Evolutionary conservation across 2,329 filamentous ascomycete genomes (phyloP).

Genomic region (Fusarium cicatricum): DNA sequence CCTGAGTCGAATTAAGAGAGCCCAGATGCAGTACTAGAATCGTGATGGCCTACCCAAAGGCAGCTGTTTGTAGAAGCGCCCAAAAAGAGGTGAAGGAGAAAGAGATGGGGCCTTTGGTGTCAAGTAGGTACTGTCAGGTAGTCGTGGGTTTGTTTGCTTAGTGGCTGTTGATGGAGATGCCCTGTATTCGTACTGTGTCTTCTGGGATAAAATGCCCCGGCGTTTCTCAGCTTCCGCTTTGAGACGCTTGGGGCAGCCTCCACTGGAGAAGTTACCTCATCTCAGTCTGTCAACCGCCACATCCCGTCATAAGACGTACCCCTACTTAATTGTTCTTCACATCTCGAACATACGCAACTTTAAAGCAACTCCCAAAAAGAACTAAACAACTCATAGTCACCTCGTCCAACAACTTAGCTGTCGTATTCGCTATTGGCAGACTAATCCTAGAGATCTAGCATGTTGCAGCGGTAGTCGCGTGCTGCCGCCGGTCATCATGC

Average conservation of each 20-base stretch:
- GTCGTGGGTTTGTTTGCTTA: constrained; percentile 14
- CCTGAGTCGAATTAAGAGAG: neutral
- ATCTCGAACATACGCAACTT: constrained; percentile 4
- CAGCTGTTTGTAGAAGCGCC: neutral
- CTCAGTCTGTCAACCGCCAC: constrained; percentile 13
- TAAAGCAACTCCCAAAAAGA: neutral
- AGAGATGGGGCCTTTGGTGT: neutral
- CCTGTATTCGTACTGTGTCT: constrained; percentile 36
- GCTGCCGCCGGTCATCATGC: constrained; percentile 51
- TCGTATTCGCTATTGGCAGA: constrained; percentile 16
- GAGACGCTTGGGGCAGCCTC: neutral
- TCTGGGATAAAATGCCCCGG: constrained; percentile 8
- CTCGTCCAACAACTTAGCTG: neutral
- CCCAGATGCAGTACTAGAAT: neutral
- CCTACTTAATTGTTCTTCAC: neutral
- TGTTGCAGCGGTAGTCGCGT: constrained; percentile 35
- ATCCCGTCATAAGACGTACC: constrained; percentile 33
- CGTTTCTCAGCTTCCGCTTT: constrained; percentile 32
- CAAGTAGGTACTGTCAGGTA: too few species aligned
- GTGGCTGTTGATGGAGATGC: constrained; percentile 12
- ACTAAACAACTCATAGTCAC: neutral
- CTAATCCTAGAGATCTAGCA: constrained; percentile 27
- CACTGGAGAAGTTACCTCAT: neutral
- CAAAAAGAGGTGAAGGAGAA: neutral
- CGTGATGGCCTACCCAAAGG: neutral